Evolutionary conservation across 2,329 filamentous ascomycete species (phyloP), one percentile per base, ranked within the genome.

Genomic region (Aspergillus hortae): DNA sequence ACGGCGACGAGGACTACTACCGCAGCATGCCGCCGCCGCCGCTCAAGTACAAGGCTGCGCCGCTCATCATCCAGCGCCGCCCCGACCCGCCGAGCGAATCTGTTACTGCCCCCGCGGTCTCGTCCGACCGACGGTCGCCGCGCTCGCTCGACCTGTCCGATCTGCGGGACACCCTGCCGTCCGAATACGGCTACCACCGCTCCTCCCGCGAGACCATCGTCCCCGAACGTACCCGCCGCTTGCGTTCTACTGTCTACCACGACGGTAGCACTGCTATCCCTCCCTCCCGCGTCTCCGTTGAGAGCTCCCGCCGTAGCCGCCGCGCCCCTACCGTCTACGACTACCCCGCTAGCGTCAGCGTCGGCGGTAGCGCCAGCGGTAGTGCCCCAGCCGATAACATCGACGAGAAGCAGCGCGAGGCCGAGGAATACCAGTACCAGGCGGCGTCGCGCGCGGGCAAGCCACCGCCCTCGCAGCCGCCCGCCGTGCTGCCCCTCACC

Each of bases 1-100:
- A 72, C 41, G 73, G n/a, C n/a, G n/a, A n/a, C n/a, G n/a, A 76
- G 50, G 74, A 75, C 44, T 74, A 64, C 48, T 72, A 74, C 53
- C 68, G 61, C 48, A 74, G 75, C 3, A 23, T 23, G 70, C 72
- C 72, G 42, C 74, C 71, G 5, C 72, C 73, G n/a, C 65, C 67
- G 4, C 49, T 60, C 17, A 71, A 65, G 49, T 48, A 56, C 33
- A 67, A 60, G 46, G 52, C 60, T 27, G 49, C 58, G 30, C 63
- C 63, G 6, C 67, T 70, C 25, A 67, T 74, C 27, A 71, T 72
- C 50, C 69, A 72, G 52, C 68, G 62, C 46, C 67, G 64, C 17
- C 66, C 67, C 2, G 64, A 69, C 14, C 55, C 57, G 12, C 53
- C 61, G 6, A 68, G 63, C 17, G 73, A 72, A 48, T 46, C 61